phyloP scores from a whole-genome alignment of 768 basidiomycete species.

The Termitomyces sp. region DNA sequence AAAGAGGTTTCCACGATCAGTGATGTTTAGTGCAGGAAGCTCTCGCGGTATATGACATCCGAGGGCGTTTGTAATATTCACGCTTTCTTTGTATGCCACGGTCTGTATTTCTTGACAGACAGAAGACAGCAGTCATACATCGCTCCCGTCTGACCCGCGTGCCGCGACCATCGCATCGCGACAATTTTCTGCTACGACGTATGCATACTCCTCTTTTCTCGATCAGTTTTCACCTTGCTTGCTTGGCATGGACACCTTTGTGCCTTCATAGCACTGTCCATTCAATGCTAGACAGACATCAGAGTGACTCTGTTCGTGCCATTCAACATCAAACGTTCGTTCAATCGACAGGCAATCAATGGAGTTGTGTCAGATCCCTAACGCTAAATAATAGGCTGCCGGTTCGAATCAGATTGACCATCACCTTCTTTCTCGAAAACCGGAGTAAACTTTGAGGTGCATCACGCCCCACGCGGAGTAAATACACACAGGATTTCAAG shows the following conservation, averaged over 20 bases:
- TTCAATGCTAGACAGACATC: not conserved
- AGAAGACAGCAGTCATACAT: not conserved
- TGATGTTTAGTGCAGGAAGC: not conserved
- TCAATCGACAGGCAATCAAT: not conserved
- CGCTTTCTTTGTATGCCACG: not conserved
- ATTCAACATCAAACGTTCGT: not conserved
- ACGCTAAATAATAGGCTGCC: not conserved
- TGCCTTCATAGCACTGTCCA: not conserved
- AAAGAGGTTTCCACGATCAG: not conserved
- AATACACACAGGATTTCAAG: not conserved
- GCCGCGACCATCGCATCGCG: not conserved
- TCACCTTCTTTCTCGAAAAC: slow-evolving; percentile 1
- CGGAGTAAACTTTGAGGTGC: not conserved
- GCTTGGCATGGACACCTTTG: not conserved
- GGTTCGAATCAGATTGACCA: slow-evolving; percentile 1
- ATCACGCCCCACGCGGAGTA: slow-evolving; percentile 3
- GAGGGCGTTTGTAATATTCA: not conserved
- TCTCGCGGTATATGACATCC: not conserved
- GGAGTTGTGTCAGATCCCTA: not conserved
- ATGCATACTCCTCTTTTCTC: not conserved
- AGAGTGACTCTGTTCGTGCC: not conserved
- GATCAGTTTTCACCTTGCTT: not conserved
- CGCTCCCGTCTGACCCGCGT: not conserved
- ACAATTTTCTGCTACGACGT: not conserved
- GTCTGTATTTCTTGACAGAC: not conserved